These are phyloP conservation scores for Quercus tomentella DNA, from an alignment of 331 rosid species.

Conservation along the genomic window DNA sequence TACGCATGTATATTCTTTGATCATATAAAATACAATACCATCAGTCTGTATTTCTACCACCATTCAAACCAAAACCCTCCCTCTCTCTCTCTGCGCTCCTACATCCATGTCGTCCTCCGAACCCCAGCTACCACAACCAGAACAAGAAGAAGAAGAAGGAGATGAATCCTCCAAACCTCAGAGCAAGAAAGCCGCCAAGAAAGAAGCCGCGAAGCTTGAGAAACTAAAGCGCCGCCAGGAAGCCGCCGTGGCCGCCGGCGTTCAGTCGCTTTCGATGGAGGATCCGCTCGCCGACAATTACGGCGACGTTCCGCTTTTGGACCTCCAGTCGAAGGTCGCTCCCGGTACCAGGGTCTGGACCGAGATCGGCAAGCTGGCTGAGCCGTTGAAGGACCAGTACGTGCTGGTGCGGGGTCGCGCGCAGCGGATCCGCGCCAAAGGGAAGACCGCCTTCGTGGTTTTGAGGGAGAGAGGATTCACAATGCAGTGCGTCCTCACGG, in stretches of 20 bases:
- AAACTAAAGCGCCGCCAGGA: slow-evolving; percentile 68
- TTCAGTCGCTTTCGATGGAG: slow-evolving; percentile 40
- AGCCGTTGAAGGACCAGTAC: slow-evolving; percentile 24
- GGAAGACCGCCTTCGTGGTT: slow-evolving; percentile 78
- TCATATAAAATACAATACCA: too few relatives aligned
- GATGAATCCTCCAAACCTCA: neutral
- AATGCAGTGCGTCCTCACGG: slow-evolving; percentile 78
- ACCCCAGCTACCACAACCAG: neutral
- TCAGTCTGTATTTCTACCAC: too few relatives aligned
- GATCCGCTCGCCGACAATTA: slow-evolving; percentile 70
- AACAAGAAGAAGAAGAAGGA: neutral
- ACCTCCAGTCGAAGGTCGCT: slow-evolving; percentile 57
- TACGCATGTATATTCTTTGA: too few relatives aligned
- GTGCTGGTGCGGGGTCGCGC: slow-evolving; percentile 71
- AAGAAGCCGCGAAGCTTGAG: slow-evolving; percentile 73
- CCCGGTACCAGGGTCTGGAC: slow-evolving; percentile 46
- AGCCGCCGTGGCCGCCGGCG: slow-evolving; percentile 29
- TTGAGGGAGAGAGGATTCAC: slow-evolving; percentile 71
- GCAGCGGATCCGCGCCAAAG: slow-evolving; percentile 80
- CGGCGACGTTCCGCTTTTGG: slow-evolving; percentile 61
- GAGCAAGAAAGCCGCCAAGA: slow-evolving; percentile 85
- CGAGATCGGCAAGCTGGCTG: slow-evolving; percentile 35
- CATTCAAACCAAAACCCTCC: too few relatives aligned
- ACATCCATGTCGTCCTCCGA: neutral
- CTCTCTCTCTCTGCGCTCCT: too few relatives aligned